A percentile compares a stretch with the other conserved stretches of the same genome.
phyloP scores from a whole-genome alignment of 83 land plant genomes.

The Thuja plicata region DNA sequence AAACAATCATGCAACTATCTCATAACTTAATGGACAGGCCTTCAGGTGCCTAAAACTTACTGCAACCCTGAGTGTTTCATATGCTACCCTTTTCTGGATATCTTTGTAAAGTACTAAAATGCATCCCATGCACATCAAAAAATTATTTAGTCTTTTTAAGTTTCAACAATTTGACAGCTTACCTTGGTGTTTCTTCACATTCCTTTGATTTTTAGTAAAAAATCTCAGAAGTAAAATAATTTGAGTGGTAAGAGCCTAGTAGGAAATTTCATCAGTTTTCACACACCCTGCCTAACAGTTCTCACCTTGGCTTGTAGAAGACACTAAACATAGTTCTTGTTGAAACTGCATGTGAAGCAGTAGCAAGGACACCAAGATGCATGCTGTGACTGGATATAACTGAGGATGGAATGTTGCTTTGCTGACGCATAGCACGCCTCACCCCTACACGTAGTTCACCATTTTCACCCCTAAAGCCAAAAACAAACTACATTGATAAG shows the following conservation, averaged over 20 bases:
- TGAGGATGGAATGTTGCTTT: conserved; percentile 36
- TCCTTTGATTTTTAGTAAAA: background rate
- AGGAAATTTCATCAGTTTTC: background rate
- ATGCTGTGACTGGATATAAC: conserved; percentile 59
- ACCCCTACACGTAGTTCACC: conserved; percentile 62
- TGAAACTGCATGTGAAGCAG: conserved; percentile 58
- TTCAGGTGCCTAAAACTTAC: background rate
- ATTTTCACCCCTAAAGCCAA: conserved; percentile 48
- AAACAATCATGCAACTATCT: background rate
- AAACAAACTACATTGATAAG: background rate
- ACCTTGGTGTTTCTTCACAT: background rate
- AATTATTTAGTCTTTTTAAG: background rate
- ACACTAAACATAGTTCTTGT: conserved; percentile 48
- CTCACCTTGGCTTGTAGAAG: conserved; percentile 61
- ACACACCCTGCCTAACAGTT: background rate
- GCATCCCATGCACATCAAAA: background rate
- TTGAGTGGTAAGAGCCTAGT: background rate
- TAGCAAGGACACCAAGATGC: conserved; percentile 71
- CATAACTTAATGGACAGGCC: background rate
- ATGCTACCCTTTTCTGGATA: background rate
- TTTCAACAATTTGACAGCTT: background rate
- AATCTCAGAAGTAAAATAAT: background rate
- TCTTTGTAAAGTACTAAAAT: background rate
- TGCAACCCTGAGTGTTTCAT: background rate
- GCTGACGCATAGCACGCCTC: conserved; percentile 58